Conservation (phyloP, 2,329 filamentous ascomycete species). For the Talaromyces sp. region DNA sequence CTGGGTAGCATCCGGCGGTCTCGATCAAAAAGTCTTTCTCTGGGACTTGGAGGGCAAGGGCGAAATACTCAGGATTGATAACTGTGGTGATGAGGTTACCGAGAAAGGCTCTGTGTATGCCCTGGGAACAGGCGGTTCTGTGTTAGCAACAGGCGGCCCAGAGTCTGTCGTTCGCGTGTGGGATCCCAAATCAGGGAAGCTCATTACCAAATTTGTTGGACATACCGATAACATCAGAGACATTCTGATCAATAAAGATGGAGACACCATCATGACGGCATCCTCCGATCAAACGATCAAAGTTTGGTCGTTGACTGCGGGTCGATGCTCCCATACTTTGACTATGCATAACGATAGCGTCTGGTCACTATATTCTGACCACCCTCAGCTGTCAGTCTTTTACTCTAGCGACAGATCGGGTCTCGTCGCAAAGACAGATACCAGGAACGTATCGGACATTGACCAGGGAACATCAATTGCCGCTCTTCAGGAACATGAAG, state of each 20-base stretch:
- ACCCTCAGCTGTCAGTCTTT: constrained; percentile 81
- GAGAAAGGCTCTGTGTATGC: constrained; percentile 97
- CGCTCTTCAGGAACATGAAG: constrained; percentile 87
- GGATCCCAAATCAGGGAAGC: constrained; percentile 83
- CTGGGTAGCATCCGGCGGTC: constrained; percentile 91
- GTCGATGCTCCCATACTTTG: constrained; percentile 93
- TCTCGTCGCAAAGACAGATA: constrained; percentile 93
- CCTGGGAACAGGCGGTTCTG: constrained; percentile 70
- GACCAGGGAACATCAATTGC: constrained; percentile 88
- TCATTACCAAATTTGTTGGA: constrained; percentile 92
- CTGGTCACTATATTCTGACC: constrained; percentile 89
- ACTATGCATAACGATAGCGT: constrained; percentile 99
- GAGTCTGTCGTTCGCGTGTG: constrained; percentile 91
- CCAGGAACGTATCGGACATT: constrained; percentile 69
- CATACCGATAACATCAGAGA: constrained; percentile 93
- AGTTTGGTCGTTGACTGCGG: constrained; percentile 93
- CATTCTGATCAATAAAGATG: constrained; percentile 82
- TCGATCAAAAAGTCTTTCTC: constrained; percentile 86
- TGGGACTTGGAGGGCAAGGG: constrained; percentile 91
- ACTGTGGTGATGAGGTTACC: constrained; percentile 67
- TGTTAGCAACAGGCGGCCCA: constrained; percentile 88
- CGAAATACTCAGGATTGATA: constrained; percentile 79
- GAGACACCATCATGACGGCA: constrained; percentile 87
- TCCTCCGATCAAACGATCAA: constrained; percentile 97
- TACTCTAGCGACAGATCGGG: constrained; percentile 93